These are phyloP conservation scores for Suillus sp. DNA, from an alignment of 768 basidiomycete species.

Conservation along the genomic window DNA sequence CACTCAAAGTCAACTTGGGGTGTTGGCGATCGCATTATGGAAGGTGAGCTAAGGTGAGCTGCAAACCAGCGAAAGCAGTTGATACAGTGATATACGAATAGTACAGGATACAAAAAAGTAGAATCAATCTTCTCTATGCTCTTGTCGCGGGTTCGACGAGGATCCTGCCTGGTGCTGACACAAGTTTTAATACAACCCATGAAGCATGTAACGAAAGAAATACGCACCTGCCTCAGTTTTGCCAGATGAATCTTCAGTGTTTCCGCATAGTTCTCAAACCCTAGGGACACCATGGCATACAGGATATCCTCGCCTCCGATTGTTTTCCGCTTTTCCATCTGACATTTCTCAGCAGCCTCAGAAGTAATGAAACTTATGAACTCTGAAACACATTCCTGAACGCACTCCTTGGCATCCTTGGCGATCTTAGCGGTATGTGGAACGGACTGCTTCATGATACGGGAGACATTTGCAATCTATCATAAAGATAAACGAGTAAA, in stretches of 20 bases:
- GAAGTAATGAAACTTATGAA: slow-evolving; percentile 98
- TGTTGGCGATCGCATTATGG: not conserved
- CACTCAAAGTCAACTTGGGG: not conserved
- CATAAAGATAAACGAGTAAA: not conserved
- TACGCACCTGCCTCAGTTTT: slow-evolving; percentile 77
- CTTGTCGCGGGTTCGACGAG: slow-evolving; percentile 28
- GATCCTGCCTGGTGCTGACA: slow-evolving; percentile 31
- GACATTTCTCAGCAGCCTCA: slow-evolving; percentile 94
- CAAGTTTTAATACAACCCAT: not conserved
- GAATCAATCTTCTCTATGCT: slow-evolving; percentile 25
- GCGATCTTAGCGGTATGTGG: slow-evolving; percentile 93
- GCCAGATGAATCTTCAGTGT: slow-evolving; percentile 90
- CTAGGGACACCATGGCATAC: slow-evolving; percentile 89
- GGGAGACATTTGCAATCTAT: slow-evolving; percentile 96
- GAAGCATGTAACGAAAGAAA: not conserved
- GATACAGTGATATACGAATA: not conserved
- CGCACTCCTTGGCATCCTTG: slow-evolving; percentile 98
- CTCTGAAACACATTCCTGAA: slow-evolving; percentile 97
- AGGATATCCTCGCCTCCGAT: slow-evolving; percentile 97
- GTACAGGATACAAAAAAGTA: not conserved
- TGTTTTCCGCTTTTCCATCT: slow-evolving; percentile 95
- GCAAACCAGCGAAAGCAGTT: not conserved
- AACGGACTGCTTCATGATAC: slow-evolving; percentile 94
- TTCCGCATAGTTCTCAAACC: slow-evolving; percentile 94
- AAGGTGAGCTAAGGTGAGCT: not conserved